Base-by-base conservation (phyloP, 2,329 filamentous ascomycete genomes). In the Plectosphaerella cucumerina region DNA sequence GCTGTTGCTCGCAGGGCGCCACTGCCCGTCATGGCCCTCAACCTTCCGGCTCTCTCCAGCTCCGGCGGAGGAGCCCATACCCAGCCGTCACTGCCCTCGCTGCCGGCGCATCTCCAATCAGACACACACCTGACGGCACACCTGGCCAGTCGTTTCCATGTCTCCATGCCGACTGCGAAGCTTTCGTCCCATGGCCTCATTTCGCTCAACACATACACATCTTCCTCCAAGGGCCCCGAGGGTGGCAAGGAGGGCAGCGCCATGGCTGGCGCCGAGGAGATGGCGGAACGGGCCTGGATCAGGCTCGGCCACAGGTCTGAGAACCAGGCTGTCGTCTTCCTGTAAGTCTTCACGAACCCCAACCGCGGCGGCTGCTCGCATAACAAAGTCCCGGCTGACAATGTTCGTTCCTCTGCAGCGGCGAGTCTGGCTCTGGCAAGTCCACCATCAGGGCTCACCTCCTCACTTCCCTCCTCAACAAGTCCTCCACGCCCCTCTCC, bases 401-500 rank as follows among this genome's bases (percentile, higher is more conserved):
- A 41, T 56, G 50, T 50, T 42, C n/a, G n/a, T 48, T 23, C 21
- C 10, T 45, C 44, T 56, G 47, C 58, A 97, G 92, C 58, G 94
- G 94, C 69, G 94, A 99, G 79, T 96, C 91, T 51, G 94, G 94
- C 44, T 86, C 94, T 31, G 94, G 94, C 61, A 99, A 99, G 75
- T 97, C 94, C 0, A 99, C 94, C 0, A 78, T 97, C 62, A 87
- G 94, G 55, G 89, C 90, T 42, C 94, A 97, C 67, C 76, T 97
- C 50, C 76, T 99, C 44, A 87, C 91, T 21, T 84, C 92, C 1
- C 79, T 99, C 49, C 81, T 99, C 26, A 87, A 87, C 62, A 96
- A 92, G 67, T 94, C 92, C 2, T 91, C 90, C 0, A 97, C 94
- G 12, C 94, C 94, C 1, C 75, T 99, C 3, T 97, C 93, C 2